These are phyloP conservation scores for Hanseniaspora meyeri DNA, from an alignment of 805 yeast species.

Conservation along the genomic window DNA sequence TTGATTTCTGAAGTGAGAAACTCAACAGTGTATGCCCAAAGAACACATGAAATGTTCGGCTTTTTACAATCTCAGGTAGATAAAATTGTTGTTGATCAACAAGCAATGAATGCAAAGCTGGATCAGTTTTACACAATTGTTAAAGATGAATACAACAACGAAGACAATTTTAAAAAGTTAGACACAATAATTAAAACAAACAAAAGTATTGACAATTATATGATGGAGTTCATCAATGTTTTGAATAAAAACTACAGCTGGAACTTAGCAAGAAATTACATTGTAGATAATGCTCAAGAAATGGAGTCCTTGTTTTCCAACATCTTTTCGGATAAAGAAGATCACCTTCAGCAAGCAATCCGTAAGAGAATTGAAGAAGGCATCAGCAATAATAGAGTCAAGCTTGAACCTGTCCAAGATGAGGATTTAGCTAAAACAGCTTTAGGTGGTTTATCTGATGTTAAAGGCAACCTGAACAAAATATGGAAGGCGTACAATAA, in stretches of 20 bases:
- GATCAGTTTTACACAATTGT: background rate
- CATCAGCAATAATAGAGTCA: background rate
- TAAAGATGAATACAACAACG: background rate
- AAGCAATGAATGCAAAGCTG: background rate
- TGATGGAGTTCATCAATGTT: conserved; percentile 11
- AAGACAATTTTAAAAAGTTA: background rate
- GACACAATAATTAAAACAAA: background rate
- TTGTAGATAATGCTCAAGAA: conserved; percentile 8
- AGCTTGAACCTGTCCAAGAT: conserved; percentile 9
- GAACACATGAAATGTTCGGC: background rate
- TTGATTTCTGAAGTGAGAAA: background rate
- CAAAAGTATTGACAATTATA: conserved; percentile 4
- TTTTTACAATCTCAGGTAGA: background rate
- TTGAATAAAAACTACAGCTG: conserved; percentile 9
- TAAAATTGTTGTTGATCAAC: background rate
- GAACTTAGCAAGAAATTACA: conserved; percentile 10
- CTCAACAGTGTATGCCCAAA: background rate
- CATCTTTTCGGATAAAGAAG: background rate
- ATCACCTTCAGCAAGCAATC: background rate
- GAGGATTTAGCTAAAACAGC: background rate
- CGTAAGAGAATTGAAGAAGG: background rate
- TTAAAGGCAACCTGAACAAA: background rate
- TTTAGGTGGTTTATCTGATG: background rate
- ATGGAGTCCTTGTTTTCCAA: conserved; percentile 4
- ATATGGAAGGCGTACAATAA: background rate